Evolutionary conservation across 2,329 filamentous ascomycete genomes (phyloP).

Genomic region (Aspergillus floridensis): DNA sequence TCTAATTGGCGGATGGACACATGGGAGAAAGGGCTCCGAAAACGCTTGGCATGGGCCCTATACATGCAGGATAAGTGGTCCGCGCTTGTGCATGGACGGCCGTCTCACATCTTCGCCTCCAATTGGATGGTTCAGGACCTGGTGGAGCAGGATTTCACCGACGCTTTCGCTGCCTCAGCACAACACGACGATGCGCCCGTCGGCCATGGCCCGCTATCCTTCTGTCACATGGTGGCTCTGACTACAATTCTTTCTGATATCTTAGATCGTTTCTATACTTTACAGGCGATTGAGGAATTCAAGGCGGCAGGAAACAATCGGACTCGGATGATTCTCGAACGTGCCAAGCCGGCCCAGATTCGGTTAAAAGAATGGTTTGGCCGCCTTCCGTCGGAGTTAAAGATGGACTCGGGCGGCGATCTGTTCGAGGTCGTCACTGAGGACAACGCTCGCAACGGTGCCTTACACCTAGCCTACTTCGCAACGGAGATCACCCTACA

Average conservation of each 20-base stretch:
- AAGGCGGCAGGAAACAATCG: slow-evolving; percentile 41
- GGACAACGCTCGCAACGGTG: slow-evolving; percentile 54
- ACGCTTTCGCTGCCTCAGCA: slow-evolving; percentile 30
- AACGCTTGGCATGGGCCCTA: slow-evolving; percentile 82
- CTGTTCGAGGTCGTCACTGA: slow-evolving; percentile 42
- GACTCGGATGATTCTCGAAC: slow-evolving; percentile 52
- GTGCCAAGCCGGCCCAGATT: slow-evolving; percentile 54
- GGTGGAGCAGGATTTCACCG: slow-evolving; percentile 41
- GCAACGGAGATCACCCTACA: slow-evolving; percentile 92
- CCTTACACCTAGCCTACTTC: slow-evolving; percentile 88
- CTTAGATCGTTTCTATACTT: slow-evolving; percentile 52
- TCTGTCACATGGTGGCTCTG: slow-evolving; percentile 53
- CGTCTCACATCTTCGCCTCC: slow-evolving; percentile 67
- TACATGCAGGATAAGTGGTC: slow-evolving; percentile 97
- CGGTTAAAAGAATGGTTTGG: slow-evolving; percentile 54
- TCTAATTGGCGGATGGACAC: slow-evolving; percentile 79
- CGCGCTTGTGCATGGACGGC: slow-evolving; percentile 77
- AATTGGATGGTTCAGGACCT: slow-evolving; percentile 71
- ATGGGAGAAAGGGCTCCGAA: slow-evolving; percentile 83
- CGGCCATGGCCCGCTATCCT: slow-evolving; percentile 45
- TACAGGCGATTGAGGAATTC: slow-evolving; percentile 48
- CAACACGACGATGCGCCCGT: slow-evolving; percentile 35
- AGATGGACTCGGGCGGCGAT: slow-evolving; percentile 51
- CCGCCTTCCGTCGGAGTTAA: slow-evolving; percentile 47
- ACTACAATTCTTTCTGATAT: slow-evolving; percentile 54